These are phyloP conservation scores for Lactifluus volemus DNA, from an alignment of 768 basidiomycete genomes.

Conservation along the genomic window DNA sequence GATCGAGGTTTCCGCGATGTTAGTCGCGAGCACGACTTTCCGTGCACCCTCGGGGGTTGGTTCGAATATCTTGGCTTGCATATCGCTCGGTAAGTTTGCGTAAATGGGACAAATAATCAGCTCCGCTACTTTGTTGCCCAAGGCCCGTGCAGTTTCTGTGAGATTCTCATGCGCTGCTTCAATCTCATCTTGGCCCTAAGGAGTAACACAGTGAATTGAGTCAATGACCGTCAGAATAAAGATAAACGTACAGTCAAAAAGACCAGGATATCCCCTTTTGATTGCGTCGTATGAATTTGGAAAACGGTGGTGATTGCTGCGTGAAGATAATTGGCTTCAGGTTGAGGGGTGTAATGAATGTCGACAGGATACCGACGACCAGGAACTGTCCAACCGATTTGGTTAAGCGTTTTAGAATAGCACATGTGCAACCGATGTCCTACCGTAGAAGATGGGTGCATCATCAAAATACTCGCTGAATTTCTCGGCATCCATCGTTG, in stretches of 20 bases:
- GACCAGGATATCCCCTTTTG: conserved; percentile 94
- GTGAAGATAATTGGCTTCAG: conserved; percentile 97
- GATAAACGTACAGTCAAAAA: conserved; percentile 74
- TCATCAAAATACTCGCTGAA: conserved; percentile 97
- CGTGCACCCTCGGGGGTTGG: conserved; percentile 94
- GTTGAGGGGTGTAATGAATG: conserved; percentile 97
- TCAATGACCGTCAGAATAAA: not conserved
- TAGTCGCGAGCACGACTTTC: conserved; percentile 97
- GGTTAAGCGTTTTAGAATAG: not conserved
- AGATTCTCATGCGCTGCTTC: conserved; percentile 96
- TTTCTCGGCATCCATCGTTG: conserved; percentile 96
- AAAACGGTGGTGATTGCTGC: conserved; percentile 98
- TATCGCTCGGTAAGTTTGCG: conserved; percentile 96
- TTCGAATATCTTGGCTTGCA: conserved; percentile 99
- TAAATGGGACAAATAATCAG: conserved; percentile 97
- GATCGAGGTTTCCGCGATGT: conserved; percentile 99
- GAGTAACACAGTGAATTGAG: conserved; percentile 6
- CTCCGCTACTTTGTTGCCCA: conserved; percentile 94
- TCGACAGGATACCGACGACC: conserved; percentile 97
- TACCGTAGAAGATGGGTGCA: conserved; percentile 91
- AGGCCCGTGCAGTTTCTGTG: conserved; percentile 86
- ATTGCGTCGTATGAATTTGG: conserved; percentile 98
- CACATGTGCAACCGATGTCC: conserved; percentile 21
- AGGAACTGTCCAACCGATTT: conserved; percentile 51
- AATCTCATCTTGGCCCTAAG: conserved; percentile 95